Conservation (phyloP, 1,284 basidiomycete species). For the Leccinum fuscescens region DNA sequence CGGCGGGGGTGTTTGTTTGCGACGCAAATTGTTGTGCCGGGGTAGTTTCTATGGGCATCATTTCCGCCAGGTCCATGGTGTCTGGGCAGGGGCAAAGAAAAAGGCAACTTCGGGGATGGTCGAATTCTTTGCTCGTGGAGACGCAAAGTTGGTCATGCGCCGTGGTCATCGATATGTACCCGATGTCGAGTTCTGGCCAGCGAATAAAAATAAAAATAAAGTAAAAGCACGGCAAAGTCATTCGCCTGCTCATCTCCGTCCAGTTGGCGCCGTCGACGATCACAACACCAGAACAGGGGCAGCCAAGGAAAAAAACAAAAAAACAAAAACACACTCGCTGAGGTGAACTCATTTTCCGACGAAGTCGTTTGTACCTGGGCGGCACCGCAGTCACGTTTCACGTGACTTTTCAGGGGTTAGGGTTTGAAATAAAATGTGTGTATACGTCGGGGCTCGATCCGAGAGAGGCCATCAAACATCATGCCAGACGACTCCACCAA, state of each 20-base stretch:
- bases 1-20: background rate
- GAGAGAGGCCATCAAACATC: constrained; percentile 24
- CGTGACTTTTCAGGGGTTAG: constrained; percentile 25
- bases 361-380: constrained; percentile 1
- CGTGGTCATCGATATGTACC: constrained; percentile 15
- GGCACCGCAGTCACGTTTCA: constrained; percentile 19
- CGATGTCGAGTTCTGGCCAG: background rate
- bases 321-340: background rate
- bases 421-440: constrained; percentile 27
- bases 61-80: constrained; percentile 15
- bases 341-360: background rate
- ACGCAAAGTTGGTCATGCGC: constrained; percentile 12
- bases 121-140: background rate
- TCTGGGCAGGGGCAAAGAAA: constrained; percentile 7
- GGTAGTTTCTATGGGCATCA: constrained; percentile 14
- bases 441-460: constrained; percentile 28
- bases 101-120: background rate
- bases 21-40: background rate
- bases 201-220: background rate
- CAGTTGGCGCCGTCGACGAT: background rate
- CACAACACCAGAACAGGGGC: background rate
- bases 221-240: background rate
- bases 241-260: constrained; percentile 7
- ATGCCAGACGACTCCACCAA: constrained; percentile 47
- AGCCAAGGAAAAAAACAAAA: background rate